Conservation (phyloP, 1,139 yeast species). For the Candida gigantensis region DNA sequence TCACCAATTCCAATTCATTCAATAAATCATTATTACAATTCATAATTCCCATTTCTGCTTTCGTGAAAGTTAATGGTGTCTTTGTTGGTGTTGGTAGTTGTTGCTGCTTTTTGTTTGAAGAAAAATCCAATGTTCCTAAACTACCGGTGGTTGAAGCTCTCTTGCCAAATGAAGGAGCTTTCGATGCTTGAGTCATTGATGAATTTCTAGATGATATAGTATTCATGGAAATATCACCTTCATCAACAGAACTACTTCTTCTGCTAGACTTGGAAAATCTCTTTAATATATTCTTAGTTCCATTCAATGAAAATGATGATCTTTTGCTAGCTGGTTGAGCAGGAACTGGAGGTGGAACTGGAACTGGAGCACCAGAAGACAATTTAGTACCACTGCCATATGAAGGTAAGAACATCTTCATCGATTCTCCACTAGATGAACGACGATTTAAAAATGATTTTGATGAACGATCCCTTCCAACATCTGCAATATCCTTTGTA, state of each 20-base stretch:
- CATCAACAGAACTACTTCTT: conserved; percentile 18
- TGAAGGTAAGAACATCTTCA: conserved; percentile 1
- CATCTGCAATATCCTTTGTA: background rate
- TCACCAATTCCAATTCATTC: conserved; percentile 64
- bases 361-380: background rate
- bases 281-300: conserved; percentile 35
- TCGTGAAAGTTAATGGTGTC: conserved; percentile 39
- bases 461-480: background rate
- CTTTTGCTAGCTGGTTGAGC: conserved; percentile 6
- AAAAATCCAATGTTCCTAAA: conserved; percentile 8
- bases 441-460: conserved; percentile 4
- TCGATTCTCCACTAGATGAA: conserved; percentile 3
- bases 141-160: conserved; percentile 8
- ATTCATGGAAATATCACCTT: conserved; percentile 11
- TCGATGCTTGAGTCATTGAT: conserved; percentile 5
- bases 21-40: conserved; percentile 58
- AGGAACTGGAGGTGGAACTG: conserved; percentile 5
- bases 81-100: too few relatives aligned
- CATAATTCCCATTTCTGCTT: conserved; percentile 64
- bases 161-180: conserved; percentile 12
- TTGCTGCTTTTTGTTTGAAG: conserved; percentile 12
- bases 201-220: conserved; percentile 3
- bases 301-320: conserved; percentile 28
- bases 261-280: conserved; percentile 32
- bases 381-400: conserved; percentile 1